phyloP scores from a whole-genome alignment of 441 rosid genomes.

The Populus hybrid region DNA sequence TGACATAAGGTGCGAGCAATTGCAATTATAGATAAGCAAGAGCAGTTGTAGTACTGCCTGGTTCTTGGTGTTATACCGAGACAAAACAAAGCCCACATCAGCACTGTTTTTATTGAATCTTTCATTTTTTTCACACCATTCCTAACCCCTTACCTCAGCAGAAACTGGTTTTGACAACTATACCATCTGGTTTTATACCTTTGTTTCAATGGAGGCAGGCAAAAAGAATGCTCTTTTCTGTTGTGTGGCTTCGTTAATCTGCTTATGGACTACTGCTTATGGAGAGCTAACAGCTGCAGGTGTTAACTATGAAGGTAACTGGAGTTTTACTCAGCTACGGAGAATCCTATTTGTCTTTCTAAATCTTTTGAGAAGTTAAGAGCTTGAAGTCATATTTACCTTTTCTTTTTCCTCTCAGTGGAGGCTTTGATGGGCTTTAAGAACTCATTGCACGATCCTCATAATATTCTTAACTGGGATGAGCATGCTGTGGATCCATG shows the following conservation, averaged over 20 bases:
- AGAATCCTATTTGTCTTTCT: neutral
- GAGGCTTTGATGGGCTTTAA: slow-evolving; percentile 77
- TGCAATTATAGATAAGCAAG: slow-evolving; percentile 29
- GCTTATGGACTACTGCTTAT: slow-evolving; percentile 42
- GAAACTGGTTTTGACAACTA: slow-evolving; percentile 16
- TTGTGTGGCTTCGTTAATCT: slow-evolving; percentile 33
- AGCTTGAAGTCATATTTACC: neutral
- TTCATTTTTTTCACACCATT: neutral
- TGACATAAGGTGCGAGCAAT: slow-evolving; percentile 36
- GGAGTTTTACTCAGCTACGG: neutral
- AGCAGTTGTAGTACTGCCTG: slow-evolving; percentile 17
- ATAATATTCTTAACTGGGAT: slow-evolving; percentile 82
- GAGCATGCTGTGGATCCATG: slow-evolving; percentile 94
- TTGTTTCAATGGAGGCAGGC: slow-evolving; percentile 35
- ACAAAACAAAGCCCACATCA: slow-evolving; percentile 24
- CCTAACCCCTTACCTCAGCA: neutral
- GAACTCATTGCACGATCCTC: slow-evolving; percentile 68
- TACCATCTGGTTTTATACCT: neutral
- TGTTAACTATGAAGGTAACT: slow-evolving; percentile 86
- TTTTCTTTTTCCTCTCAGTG: slow-evolving; percentile 38
- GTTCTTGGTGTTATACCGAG: slow-evolving; percentile 24
- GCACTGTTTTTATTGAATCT: slow-evolving; percentile 17
- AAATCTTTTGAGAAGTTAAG: neutral
- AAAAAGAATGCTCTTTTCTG: slow-evolving; percentile 27
- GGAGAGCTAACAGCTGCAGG: slow-evolving; percentile 88